phyloP scores from a whole-genome alignment of 2,329 filamentous ascomycete genomes.

The Nemania diffusa region DNA sequence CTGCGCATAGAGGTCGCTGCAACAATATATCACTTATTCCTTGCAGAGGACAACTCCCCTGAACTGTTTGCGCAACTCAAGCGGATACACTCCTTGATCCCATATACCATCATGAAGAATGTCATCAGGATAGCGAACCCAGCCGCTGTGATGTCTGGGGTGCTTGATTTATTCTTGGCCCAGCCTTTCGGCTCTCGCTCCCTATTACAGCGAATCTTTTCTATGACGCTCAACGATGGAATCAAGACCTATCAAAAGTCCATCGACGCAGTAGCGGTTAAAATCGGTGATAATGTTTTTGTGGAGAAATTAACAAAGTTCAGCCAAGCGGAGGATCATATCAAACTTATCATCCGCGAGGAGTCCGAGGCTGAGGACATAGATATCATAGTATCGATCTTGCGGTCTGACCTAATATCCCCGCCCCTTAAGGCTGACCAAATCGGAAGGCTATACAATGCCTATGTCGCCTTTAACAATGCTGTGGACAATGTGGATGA shows the following conservation, averaged over 20 bases:
- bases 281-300: constrained; percentile 83
- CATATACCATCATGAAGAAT: constrained; percentile 94
- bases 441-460: constrained; percentile 87
- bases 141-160: constrained; percentile 94
- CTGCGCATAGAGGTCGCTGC: constrained; percentile 95
- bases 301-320: constrained; percentile 85
- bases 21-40: constrained; percentile 95
- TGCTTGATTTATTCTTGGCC: constrained; percentile 93
- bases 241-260: constrained; percentile 87
- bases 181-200: constrained; percentile 93
- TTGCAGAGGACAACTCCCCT: constrained; percentile 97
- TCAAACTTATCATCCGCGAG: constrained; percentile 77
- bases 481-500: constrained; percentile 91
- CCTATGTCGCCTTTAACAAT: constrained; percentile 95
- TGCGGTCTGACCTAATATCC: constrained; percentile 80
- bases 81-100: constrained; percentile 92
- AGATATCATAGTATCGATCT: constrained; percentile 85
- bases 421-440: constrained; percentile 79
- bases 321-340: constrained; percentile 76
- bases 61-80: constrained; percentile 95
- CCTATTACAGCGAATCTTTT: constrained; percentile 93
- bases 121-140: constrained; percentile 97
- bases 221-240: constrained; percentile 88
- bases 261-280: constrained; percentile 79
- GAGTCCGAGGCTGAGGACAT: constrained; percentile 79